Percentiles rank a stretch among this genome's conserved stretches.
Evolutionary conservation across 345 rosid species (phyloP).

Genomic region (Gossypium sturtianum): DNA sequence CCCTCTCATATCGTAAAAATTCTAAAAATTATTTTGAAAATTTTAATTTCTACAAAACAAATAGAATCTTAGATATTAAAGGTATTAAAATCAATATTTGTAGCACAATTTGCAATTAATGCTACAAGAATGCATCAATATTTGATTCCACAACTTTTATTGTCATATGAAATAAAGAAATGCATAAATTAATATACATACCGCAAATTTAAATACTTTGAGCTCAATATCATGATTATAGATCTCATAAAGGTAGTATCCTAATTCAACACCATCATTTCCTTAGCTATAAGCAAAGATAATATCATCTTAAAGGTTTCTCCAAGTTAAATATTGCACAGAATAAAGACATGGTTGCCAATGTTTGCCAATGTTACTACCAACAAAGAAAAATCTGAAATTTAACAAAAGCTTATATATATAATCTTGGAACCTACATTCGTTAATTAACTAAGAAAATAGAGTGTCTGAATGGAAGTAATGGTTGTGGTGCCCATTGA

Average conservation of each 20-base stretch:
- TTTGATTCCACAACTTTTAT: background rate
- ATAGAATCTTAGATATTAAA: background rate
- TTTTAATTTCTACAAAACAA: background rate
- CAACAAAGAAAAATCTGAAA: background rate
- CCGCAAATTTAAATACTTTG: conserved; percentile 93
- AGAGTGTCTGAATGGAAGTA: too few relatives aligned
- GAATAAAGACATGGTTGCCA: background rate
- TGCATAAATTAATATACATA: conserved; percentile 15
- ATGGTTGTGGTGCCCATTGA: too few relatives aligned
- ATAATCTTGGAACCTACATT: background rate
- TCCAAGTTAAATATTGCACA: conserved; percentile 86
- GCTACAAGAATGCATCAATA: background rate
- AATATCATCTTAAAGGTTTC: conserved; percentile 76
- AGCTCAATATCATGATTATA: conserved; percentile 91
- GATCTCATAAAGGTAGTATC: conserved; percentile 79
- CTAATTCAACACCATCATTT: conserved; percentile 83
- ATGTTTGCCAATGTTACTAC: background rate
- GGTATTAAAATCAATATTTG: background rate
- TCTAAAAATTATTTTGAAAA: too few relatives aligned
- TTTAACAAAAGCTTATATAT: background rate
- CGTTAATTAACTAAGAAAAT: too few relatives aligned
- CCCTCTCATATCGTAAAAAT: too few relatives aligned
- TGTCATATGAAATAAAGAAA: background rate
- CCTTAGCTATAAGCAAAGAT: conserved; percentile 76
- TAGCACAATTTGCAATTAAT: background rate